These are phyloP conservation scores for Circinella minor DNA, from an alignment of 371 early-diverging fungal species.

Conservation along the genomic window DNA sequence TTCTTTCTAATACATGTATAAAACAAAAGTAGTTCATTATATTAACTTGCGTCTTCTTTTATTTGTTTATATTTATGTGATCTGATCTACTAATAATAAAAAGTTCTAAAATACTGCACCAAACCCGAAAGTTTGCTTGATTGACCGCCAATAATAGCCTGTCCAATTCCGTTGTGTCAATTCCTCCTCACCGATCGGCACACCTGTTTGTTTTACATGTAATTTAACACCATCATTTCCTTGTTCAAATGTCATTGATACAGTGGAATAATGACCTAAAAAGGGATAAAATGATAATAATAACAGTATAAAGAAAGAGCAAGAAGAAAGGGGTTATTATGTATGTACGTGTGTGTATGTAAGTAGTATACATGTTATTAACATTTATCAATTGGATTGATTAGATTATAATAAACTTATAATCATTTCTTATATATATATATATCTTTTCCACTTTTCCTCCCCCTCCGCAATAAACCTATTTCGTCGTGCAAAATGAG, in stretches of 20 bases:
- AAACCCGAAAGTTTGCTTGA: slow-evolving; percentile 89
- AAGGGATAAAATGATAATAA: not conserved
- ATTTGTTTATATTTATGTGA: not conserved
- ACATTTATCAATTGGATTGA: too few species aligned
- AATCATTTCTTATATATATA: too few species aligned
- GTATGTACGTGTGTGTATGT: too few species aligned
- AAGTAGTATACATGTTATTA: too few species aligned
- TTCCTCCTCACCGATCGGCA: slow-evolving; percentile 91
- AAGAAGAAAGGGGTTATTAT: not conserved
- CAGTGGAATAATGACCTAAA: slow-evolving; percentile 81
- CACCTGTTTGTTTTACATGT: slow-evolving; percentile 81
- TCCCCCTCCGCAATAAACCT: too few species aligned
- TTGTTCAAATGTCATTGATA: slow-evolving; percentile 78
- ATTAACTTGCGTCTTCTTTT: slow-evolving; percentile 6
- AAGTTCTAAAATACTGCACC: slow-evolving; percentile 48
- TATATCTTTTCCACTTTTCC: too few species aligned
- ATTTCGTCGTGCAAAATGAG: too few species aligned
- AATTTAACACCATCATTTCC: slow-evolving; percentile 70
- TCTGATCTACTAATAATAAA: not conserved
- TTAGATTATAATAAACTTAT: too few species aligned
- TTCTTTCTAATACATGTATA: too few species aligned
- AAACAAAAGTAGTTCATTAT: not conserved
- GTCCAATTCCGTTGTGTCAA: slow-evolving; percentile 87
- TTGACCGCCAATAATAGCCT: slow-evolving; percentile 92
- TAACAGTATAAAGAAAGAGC: not conserved